phyloP scores from a whole-genome alignment of 2,329 filamentous ascomycete species.

The Cladosporium oxysporum region DNA sequence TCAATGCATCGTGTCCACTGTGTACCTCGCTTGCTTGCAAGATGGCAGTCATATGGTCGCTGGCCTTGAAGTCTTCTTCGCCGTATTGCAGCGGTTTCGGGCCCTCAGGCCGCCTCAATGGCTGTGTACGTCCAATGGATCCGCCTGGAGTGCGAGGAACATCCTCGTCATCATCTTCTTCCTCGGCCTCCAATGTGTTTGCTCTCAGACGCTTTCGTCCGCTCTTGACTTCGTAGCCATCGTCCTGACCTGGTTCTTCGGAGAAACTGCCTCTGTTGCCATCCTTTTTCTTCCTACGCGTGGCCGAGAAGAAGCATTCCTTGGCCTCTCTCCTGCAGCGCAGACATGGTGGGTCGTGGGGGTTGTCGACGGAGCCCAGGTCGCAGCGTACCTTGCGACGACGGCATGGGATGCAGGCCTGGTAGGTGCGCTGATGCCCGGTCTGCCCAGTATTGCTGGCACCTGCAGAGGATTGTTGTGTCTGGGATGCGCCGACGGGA shows the following conservation, averaged over 20 bases:
- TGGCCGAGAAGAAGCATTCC: conserved; percentile 95
- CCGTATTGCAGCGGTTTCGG: conserved; percentile 37
- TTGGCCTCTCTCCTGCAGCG: conserved; percentile 94
- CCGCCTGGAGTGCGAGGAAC: conserved; percentile 67
- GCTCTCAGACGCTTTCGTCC: conserved; percentile 65
- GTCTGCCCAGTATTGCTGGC: conserved; percentile 13
- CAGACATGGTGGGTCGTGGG: conserved; percentile 89
- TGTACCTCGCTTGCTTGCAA: conserved; percentile 71
- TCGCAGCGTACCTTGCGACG: conserved; percentile 61
- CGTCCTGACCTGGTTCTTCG: conserved; percentile 49
- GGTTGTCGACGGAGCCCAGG: conserved; percentile 79
- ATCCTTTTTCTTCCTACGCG: conserved; percentile 75
- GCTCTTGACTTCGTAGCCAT: conserved; percentile 68
- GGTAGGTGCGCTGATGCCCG: conserved; percentile 33
- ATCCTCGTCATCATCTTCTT: conserved; percentile 54
- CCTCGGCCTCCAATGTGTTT: conserved; percentile 41
- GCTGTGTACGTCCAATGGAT: conserved; percentile 65
- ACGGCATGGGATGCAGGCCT: conserved; percentile 56
- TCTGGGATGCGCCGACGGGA: not conserved
- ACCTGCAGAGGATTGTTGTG: conserved; percentile 6
- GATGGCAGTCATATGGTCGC: conserved; percentile 61
- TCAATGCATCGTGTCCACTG: conserved; percentile 88
- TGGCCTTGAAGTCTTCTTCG: conserved; percentile 59
- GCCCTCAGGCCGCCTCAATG: conserved; percentile 62
- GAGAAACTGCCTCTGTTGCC: conserved; percentile 40